phyloP scores from a whole-genome alignment of 495 filamentous ascomycete genomes.

The Jackrogersella minutella region DNA sequence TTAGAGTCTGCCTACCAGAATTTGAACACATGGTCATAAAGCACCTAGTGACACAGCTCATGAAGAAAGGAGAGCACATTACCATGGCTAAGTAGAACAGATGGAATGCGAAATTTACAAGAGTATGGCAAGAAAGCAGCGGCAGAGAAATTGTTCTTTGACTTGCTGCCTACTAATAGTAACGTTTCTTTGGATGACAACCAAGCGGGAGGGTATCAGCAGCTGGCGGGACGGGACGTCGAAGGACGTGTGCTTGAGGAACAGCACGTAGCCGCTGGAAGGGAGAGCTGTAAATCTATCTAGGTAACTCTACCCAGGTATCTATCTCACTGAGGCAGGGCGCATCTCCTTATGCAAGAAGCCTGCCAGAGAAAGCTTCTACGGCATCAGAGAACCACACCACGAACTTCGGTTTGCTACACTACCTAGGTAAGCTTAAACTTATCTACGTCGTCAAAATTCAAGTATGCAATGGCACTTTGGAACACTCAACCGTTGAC shows the following conservation, averaged over 20 bases:
- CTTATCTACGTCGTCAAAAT: neutral
- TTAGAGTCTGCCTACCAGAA: conserved; percentile 8
- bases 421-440: too few species aligned
- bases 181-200: conserved; percentile 9
- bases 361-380: conserved; percentile 18
- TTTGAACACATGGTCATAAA: neutral
- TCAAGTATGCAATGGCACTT: neutral
- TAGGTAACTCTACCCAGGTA: neutral
- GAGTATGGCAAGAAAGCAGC: conserved; percentile 12
- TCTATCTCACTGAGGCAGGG: conserved; percentile 17
- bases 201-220: conserved; percentile 27
- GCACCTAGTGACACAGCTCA: neutral
- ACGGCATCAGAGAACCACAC: neutral
- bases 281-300: conserved; percentile 3
- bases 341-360: conserved; percentile 23
- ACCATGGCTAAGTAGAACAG: neutral
- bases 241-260: conserved; percentile 16
- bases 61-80: neutral
- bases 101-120: neutral
- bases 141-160: neutral
- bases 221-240: conserved; percentile 28
- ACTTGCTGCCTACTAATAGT: conserved; percentile 10
- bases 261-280: conserved; percentile 5
- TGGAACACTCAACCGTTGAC: neutral
- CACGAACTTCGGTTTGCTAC: neutral